Base-by-base conservation (phyloP, 495 filamentous ascomycete genomes). In the Penicillium pulvis region DNA sequence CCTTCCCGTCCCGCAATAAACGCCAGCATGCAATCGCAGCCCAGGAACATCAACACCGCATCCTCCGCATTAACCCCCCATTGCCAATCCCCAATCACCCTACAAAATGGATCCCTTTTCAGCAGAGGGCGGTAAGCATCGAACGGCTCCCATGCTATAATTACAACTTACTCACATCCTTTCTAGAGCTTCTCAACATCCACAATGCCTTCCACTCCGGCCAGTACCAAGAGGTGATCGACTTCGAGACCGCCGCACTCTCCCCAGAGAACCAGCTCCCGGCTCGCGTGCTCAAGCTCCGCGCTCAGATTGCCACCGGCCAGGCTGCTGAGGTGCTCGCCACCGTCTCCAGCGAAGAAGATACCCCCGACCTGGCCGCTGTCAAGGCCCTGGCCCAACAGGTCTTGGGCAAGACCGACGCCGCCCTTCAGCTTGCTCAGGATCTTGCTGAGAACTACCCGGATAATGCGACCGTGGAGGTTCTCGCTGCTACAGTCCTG, bases 181-280 rank as follows among this genome's bases (percentile, higher is more conserved):
- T 50, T 51, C n/a, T 68, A 89, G 94, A 98, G 78, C 86, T 98
- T 64, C 86, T 96, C 73, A 96, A 93, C 80, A 87, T 97, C 71
- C 90, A 94, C 84, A 96, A 89, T 77, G 84, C 90, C 79, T 97
- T 96, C 84, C 89, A 94, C 81, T 90, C 92, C 71, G 91, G 90
- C 69, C 91, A 93, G 77, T 96, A 91, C 83, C 79, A 87, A 53
- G 77, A 84, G 55, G 92, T 94, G 61, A 72, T 93, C 75, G 87
- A 92, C 76, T 92, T 89, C 75, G 86, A 91, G 74, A 86, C 85
- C 26, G 82, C 87, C 6, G 75, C 86, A 45, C 85, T 97, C 58
- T 91, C 90, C 53, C 30, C 87, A 57, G 83, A 88, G 65, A 97
- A 97, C 75, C 74, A 78, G 36, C 78, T 91, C 4, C 84, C 91